Conservation (phyloP, 164 flowering plant genomes). For the Vitis rotundifolia region DNA sequence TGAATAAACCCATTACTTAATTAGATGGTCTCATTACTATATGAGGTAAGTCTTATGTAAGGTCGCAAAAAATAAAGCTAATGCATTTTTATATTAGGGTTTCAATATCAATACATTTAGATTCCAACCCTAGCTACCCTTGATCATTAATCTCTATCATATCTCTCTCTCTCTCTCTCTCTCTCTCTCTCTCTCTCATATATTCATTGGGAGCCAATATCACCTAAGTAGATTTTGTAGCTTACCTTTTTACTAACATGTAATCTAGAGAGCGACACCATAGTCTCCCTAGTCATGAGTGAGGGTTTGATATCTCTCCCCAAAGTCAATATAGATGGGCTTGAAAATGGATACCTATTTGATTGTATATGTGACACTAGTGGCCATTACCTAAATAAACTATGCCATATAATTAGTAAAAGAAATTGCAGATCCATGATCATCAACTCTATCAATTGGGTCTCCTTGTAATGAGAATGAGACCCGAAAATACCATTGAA, state of each 20-base stretch:
- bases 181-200: background rate
- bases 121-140: too few species aligned
- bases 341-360: slow-evolving; percentile 24
- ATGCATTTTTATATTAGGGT: background rate
- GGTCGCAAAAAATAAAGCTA: slow-evolving; percentile 1
- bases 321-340: slow-evolving; percentile 39
- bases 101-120: background rate
- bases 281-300: slow-evolving; percentile 47
- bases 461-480: too few species aligned
- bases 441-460: too few species aligned
- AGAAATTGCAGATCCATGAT: background rate
- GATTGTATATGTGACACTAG: slow-evolving; percentile 20
- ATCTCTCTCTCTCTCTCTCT: too few species aligned
- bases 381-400: slow-evolving; percentile 23
- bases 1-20: slow-evolving; percentile 18
- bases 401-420: background rate
- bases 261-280: slow-evolving; percentile 34
- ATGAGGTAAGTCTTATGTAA: slow-evolving; percentile 29
- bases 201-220: slow-evolving; percentile 40
- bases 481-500: too few species aligned
- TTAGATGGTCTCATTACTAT: slow-evolving; percentile 13
- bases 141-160: too few species aligned
- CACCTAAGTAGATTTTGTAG: slow-evolving; percentile 53
- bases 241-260: slow-evolving; percentile 62
- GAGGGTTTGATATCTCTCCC: slow-evolving; percentile 15